Percentiles rank a stretch among this genome's conserved stretches.
Evolutionary conservation across 768 basidiomycete genomes (phyloP).

Genomic region (Pleurotus citrinopileatus): DNA sequence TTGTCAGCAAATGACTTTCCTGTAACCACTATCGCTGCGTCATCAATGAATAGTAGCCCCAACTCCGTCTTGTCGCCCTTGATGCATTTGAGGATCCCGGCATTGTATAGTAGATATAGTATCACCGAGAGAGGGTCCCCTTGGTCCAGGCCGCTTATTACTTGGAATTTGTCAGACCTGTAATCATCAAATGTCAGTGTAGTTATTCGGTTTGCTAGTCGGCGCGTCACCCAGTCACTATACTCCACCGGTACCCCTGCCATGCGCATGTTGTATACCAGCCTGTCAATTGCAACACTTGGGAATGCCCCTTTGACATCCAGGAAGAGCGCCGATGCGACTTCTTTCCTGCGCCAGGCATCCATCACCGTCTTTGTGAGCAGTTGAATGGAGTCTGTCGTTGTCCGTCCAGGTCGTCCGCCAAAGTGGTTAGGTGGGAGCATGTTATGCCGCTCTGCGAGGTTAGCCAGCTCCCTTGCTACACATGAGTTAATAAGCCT

Average conservation of each 20-base stretch:
- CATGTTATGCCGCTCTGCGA: constrained; percentile 16
- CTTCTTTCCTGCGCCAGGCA: constrained; percentile 19
- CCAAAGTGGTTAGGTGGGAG: constrained; percentile 26
- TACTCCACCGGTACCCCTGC: constrained; percentile 19
- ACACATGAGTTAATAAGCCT: constrained; percentile 9
- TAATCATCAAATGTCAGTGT: constrained; percentile 25
- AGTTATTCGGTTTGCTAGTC: constrained; percentile 18
- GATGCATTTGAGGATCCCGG: constrained; percentile 19
- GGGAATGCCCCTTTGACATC: constrained; percentile 28
- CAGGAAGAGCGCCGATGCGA: constrained; percentile 23
- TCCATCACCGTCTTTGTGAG: constrained; percentile 18
- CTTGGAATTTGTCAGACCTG: constrained; percentile 15
- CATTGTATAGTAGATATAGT: constrained; percentile 24
- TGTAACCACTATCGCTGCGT: constrained; percentile 14
- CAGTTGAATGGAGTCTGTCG: constrained; percentile 25
- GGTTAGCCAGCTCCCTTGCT: constrained; percentile 14
- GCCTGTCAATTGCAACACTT: constrained; percentile 15
- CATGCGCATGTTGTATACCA: constrained; percentile 21
- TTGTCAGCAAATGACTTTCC: constrained; percentile 15
- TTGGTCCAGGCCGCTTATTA: constrained; percentile 24
- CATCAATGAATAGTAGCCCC: constrained; percentile 17
- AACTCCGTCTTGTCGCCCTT: too few relatives aligned
- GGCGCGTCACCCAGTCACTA: constrained; percentile 13
- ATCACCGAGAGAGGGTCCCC: constrained; percentile 25
- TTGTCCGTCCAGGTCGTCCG: constrained; percentile 24